These are phyloP conservation scores for Ziziphus jujuba DNA, from an alignment of 306 rosid genomes.

Conservation along the genomic window DNA sequence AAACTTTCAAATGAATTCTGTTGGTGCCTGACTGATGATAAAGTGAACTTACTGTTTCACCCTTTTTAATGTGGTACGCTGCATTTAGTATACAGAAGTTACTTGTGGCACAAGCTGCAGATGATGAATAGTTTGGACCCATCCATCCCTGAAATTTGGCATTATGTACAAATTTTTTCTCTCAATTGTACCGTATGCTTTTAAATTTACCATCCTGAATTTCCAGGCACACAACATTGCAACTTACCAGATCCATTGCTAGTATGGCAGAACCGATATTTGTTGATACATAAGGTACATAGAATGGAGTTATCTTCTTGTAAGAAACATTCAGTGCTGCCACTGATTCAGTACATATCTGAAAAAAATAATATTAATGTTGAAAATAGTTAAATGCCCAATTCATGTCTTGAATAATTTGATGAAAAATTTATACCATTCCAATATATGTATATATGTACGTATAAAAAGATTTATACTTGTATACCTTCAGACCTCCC, in stretches of 20 bases:
- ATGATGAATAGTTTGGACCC: slow-evolving; percentile 90
- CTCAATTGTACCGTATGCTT: neutral
- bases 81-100: slow-evolving; percentile 72
- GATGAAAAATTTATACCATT: no score
- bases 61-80: slow-evolving; percentile 70
- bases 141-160: slow-evolving; percentile 69
- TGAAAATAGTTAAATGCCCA: no score
- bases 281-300: slow-evolving; percentile 71
- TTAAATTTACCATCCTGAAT: neutral
- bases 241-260: slow-evolving; percentile 76
- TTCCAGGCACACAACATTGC: no score
- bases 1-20: neutral
- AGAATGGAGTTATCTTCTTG: slow-evolving; percentile 87
- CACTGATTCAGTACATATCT: slow-evolving; percentile 66
- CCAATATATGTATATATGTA: no score
- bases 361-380: slow-evolving; percentile 10
- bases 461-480: no score
- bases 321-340: slow-evolving; percentile 74
- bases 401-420: neutral
- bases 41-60: slow-evolving; percentile 66
- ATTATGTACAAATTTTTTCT: neutral
- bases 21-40: neutral
- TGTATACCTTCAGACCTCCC: slow-evolving; percentile 75
- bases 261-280: slow-evolving; percentile 90
- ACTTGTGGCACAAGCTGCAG: slow-evolving; percentile 85